Percentiles rank a stretch among this genome's conserved stretches.
Evolutionary conservation across 2,329 filamentous ascomycete genomes (phyloP).

Genomic region (Alternaria angustiovoidea): DNA sequence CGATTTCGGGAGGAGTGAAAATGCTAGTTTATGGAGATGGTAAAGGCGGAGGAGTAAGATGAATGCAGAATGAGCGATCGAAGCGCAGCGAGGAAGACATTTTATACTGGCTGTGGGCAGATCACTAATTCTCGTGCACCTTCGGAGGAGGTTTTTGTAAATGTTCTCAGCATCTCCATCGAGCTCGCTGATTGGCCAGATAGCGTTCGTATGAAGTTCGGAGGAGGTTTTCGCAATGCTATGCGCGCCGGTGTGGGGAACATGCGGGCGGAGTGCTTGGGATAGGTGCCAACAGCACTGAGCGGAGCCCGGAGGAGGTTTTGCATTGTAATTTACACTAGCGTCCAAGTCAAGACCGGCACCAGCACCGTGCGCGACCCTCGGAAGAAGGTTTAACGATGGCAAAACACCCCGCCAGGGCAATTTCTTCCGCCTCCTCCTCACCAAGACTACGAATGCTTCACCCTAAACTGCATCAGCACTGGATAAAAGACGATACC

Average conservation of each 20-base stretch:
- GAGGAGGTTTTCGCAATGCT: neutral
- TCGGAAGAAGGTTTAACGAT: neutral
- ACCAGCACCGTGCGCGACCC: neutral
- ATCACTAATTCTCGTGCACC: constrained; percentile 1
- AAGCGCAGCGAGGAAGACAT: neutral
- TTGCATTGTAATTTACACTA: constrained; percentile 5
- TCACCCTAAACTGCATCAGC: neutral
- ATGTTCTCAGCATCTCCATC: constrained; percentile 2
- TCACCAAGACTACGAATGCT: neutral
- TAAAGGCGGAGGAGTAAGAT: neutral
- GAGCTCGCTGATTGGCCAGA: neutral
- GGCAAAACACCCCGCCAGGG: neutral
- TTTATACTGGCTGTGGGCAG: constrained; percentile 3
- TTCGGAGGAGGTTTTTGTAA: constrained; percentile 14
- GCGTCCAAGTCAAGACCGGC: neutral
- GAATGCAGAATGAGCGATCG: neutral
- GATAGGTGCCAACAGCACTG: constrained; percentile 4
- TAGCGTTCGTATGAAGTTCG: neutral
- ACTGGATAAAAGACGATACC: neutral
- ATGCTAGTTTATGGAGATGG: neutral
- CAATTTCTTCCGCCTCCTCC: neutral
- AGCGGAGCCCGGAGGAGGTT: constrained; percentile 18
- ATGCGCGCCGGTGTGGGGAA: constrained; percentile 2
- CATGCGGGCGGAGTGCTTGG: constrained; percentile 5
- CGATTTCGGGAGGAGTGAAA: neutral